A percentile compares a stretch with the other conserved stretches of the same genome.
phyloP scores from a whole-genome alignment of 495 filamentous ascomycete species.

The Xylaria intraflava region DNA sequence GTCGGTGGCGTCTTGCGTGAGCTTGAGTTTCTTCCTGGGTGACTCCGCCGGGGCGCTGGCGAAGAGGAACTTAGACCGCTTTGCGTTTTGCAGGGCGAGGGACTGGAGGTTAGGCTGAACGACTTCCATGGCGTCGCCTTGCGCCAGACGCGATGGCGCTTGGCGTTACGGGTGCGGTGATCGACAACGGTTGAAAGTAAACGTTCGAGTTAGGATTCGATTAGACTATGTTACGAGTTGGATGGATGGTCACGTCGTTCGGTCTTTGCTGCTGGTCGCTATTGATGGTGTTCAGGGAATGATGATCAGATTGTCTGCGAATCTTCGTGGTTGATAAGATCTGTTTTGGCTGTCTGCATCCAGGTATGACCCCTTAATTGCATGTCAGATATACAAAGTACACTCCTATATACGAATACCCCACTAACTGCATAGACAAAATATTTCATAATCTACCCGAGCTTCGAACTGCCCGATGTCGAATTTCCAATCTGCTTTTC shows the following conservation, averaged over 20 bases:
- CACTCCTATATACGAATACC: background rate
- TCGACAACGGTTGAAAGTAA: background rate
- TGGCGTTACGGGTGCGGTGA: background rate
- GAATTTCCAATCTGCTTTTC: no score
- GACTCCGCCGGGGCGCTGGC: constrained; percentile 23
- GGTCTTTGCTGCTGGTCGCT: background rate
- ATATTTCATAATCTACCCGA: no score
- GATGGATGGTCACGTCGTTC: background rate
- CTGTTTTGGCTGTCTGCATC: background rate
- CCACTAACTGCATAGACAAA: no score
- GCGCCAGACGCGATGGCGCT: background rate
- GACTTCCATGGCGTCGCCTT: constrained; percentile 19
- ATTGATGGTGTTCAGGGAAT: background rate
- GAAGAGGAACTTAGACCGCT: constrained; percentile 35
- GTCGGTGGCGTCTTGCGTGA: constrained; percentile 31
- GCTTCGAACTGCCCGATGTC: no score
- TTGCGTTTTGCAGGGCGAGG: constrained; percentile 36
- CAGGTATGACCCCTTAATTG: background rate
- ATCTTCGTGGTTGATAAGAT: background rate
- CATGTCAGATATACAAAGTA: background rate
- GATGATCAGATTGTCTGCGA: background rate
- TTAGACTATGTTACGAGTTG: background rate
- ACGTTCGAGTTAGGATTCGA: background rate
- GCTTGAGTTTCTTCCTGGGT: constrained; percentile 36
- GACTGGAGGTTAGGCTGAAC: constrained; percentile 25